These are phyloP conservation scores for Pseudopyricularia javanii DNA, from an alignment of 2,329 filamentous ascomycete genomes.

Conservation along the genomic window DNA sequence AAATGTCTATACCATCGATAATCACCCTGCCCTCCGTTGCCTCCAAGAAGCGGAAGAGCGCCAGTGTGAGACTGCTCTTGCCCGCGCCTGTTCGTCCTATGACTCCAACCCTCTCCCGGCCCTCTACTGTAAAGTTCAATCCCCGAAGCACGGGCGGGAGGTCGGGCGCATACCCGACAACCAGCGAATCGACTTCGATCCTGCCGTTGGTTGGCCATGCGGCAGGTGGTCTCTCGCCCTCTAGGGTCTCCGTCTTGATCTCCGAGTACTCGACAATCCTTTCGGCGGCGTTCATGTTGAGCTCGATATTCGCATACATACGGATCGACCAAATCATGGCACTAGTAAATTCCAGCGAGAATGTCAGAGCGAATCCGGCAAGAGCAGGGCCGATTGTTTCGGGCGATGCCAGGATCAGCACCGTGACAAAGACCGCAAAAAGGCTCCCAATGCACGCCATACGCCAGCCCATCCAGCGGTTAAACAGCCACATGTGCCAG, in stretches of 20 bases:
- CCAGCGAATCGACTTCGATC: conserved; percentile 61
- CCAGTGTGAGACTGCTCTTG: conserved; percentile 64
- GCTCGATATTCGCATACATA: conserved; percentile 57
- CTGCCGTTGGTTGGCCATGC: conserved; percentile 63
- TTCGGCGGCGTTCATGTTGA: conserved; percentile 71
- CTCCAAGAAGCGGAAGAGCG: conserved; percentile 68
- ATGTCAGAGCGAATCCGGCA: conserved; percentile 64
- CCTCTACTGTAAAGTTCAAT: conserved; percentile 52
- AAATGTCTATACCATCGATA: conserved; percentile 66
- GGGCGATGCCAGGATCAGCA: conserved; percentile 48
- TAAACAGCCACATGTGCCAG: conserved; percentile 60
- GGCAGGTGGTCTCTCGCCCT: conserved; percentile 48
- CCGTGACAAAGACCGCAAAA: conserved; percentile 54
- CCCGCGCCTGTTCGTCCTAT: conserved; percentile 69
- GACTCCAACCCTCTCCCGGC: conserved; percentile 61
- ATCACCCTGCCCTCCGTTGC: conserved; percentile 50
- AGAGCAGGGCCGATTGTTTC: conserved; percentile 51
- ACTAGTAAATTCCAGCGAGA: conserved; percentile 56
- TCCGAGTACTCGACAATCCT: conserved; percentile 64
- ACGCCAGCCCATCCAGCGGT: conserved; percentile 65
- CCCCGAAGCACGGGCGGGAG: conserved; percentile 59
- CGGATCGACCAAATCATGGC: conserved; percentile 55
- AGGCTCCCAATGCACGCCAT: conserved; percentile 57
- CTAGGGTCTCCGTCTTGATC: conserved; percentile 53
- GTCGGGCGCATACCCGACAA: conserved; percentile 59